Base-by-base conservation (phyloP, 1,139 yeast genomes). In the Kodamaea anthophila region DNA sequence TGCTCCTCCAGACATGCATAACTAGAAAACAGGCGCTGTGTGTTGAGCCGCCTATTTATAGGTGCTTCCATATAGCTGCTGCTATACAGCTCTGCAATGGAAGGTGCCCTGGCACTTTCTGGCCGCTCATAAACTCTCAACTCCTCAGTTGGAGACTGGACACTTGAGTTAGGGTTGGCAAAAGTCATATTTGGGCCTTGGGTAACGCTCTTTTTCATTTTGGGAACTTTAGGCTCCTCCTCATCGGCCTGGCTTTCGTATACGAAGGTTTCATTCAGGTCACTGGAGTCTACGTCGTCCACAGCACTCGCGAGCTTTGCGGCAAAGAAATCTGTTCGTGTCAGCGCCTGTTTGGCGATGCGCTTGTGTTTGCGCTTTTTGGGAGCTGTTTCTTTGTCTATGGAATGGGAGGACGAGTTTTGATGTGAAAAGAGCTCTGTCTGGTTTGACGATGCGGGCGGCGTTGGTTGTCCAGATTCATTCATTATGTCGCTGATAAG, bases 291-390 rank as follows among this genome's bases (percentile, higher is more conserved):
- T 15, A 75, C 86, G 44, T 86, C 96, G 43, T 85, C 95, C 6
- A 88, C 94, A 1, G 97, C 97, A 40, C 87, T 80, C 5, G 96
- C 96, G 39, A 88, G 63, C 44, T 82, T 82, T 1, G 97, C 96
- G 9, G 97, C 97, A 57, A 88, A 88, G 35, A 85, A 77, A 47
- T 88, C 97, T 0, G 96, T 91, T 49, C 87, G 74, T 4, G 94
- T 65, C 24, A 58, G 70, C 41, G 41, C 43, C 26, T 47, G 47
- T 14, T 43, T 43, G 12, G 46, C 35, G 9, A 41, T 37, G n/a
- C 35, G 35, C 25, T 40, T 35, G 10, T 38, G 38, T 26, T 39
- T 42, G 14, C 37, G 21, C 27, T 30, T 26, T 6, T 26, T 18
- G 3, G 18, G 29, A 11, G 27, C 26, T 3, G 29, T 15, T n/a